phyloP scores from a whole-genome alignment of 2,329 filamentous ascomycete genomes.

The Exophiala alcalophila region DNA sequence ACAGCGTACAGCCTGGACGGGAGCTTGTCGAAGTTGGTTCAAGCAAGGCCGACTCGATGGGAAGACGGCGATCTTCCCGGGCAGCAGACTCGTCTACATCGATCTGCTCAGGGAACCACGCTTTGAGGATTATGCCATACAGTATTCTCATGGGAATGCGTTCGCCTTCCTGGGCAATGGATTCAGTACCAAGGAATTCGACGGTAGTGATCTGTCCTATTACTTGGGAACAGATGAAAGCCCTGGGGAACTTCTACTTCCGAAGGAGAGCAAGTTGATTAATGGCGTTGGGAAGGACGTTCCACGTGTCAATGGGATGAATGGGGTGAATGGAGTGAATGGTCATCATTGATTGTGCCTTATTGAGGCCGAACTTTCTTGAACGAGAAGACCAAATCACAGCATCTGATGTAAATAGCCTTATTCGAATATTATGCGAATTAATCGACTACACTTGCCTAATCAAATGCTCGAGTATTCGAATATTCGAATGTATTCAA shows the following conservation, averaged over 20 bases:
- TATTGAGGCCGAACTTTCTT: too few species aligned
- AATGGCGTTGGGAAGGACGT: too few species aligned
- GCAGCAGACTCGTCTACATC: slow-evolving; percentile 39
- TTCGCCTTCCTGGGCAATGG: slow-evolving; percentile 35
- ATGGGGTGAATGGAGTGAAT: too few species aligned
- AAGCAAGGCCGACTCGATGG: slow-evolving; percentile 18
- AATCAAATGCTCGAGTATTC: too few species aligned
- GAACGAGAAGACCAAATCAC: too few species aligned
- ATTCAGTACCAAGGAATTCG: slow-evolving; percentile 39
- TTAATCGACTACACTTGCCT: too few species aligned
- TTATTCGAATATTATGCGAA: too few species aligned
- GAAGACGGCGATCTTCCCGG: slow-evolving; percentile 40
- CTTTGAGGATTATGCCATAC: slow-evolving; percentile 43
- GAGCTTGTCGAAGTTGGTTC: slow-evolving; percentile 19
- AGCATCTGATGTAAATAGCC: too few species aligned
- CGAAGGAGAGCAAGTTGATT: too few species aligned
- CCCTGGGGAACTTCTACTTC: slow-evolving; percentile 7
- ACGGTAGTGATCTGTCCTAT: slow-evolving; percentile 48
- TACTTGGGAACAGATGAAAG: slow-evolving; percentile 42
- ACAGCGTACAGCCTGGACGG: slow-evolving; percentile 30
- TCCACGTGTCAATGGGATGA: too few species aligned
- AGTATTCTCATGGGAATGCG: slow-evolving; percentile 34
- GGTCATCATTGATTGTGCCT: too few species aligned
- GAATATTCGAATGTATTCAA: too few species aligned
- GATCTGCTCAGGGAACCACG: slow-evolving; percentile 37